phyloP scores from a whole-genome alignment of 192 early-diverging fungal species.

The Tieghemiomyces parasiticus region DNA sequence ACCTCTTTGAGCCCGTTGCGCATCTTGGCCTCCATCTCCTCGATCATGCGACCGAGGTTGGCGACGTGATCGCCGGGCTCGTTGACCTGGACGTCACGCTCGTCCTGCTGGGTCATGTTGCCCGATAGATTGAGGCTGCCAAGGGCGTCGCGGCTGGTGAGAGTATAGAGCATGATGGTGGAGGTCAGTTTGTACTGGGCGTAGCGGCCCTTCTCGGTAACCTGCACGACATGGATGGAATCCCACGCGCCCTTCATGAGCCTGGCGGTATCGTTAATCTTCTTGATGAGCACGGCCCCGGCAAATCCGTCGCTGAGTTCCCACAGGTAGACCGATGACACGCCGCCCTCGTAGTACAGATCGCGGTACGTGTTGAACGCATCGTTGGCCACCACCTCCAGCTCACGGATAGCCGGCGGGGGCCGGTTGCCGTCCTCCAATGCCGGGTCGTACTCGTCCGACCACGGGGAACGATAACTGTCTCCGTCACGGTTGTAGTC shows the following conservation, averaged over 20 bases:
- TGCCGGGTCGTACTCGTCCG: conserved; percentile 84
- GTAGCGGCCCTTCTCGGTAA: conserved; percentile 62
- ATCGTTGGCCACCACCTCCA: conserved; percentile 85
- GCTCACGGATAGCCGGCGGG: conserved; percentile 62
- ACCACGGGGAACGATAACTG: conserved; percentile 94
- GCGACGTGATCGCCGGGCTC: conserved; percentile 69
- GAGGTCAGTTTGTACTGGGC: conserved; percentile 96
- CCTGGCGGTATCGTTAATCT: conserved; percentile 59
- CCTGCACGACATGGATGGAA: conserved; percentile 94
- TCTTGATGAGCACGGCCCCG: conserved; percentile 89
- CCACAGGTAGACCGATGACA: conserved; percentile 96
- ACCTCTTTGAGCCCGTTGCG: conserved; percentile 85
- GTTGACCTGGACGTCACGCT: conserved; percentile 56
- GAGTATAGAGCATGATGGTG: conserved; percentile 88
- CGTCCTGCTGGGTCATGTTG: conserved; percentile 83
- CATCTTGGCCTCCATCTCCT: conserved; percentile 98
- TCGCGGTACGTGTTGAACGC: conserved; percentile 95
- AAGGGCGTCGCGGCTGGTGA: conserved; percentile 40
- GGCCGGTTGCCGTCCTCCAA: conserved; percentile 64
- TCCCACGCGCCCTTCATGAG: conserved; percentile 90
- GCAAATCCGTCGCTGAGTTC: conserved; percentile 81
- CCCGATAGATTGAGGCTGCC: conserved; percentile 78
- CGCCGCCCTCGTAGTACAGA: conserved; percentile 80
- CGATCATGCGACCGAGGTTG: conserved; percentile 93
- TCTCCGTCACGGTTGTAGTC: conserved; percentile 97